A percentile compares a stretch with the other conserved stretches of the same genome.
Conservation (phyloP, 805 yeast genomes). For the Wickerhamomyces ciferrii region DNA sequence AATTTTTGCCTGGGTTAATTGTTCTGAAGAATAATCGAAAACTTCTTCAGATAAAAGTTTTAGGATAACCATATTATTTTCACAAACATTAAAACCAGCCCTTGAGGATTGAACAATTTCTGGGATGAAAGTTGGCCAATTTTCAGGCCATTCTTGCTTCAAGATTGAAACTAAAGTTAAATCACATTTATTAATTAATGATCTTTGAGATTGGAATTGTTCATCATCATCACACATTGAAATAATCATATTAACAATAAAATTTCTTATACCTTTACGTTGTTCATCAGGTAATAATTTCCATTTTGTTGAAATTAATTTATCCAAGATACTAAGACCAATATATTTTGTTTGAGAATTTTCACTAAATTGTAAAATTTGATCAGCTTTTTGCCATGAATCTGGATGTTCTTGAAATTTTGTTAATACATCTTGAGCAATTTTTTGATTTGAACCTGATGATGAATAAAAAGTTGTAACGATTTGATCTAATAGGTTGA, state of each 20-base stretch:
- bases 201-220: constrained; percentile 63
- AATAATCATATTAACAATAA: constrained; percentile 89
- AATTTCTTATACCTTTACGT: constrained; percentile 88
- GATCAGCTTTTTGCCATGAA: constrained; percentile 92
- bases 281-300: constrained; percentile 85
- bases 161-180: constrained; percentile 89
- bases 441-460: constrained; percentile 58
- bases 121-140: constrained; percentile 97
- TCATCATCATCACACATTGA: constrained; percentile 82
- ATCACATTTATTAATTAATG: constrained; percentile 89
- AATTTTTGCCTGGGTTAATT: constrained; percentile 94
- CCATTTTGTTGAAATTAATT: constrained; percentile 89
- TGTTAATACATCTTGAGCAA: constrained; percentile 67
- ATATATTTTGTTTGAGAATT: constrained; percentile 89
- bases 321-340: constrained; percentile 86
- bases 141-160: constrained; percentile 98
- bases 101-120: constrained; percentile 84
- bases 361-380: constrained; percentile 70
- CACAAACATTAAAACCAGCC: constrained; percentile 89
- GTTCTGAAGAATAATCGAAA: constrained; percentile 92
- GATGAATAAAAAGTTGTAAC: constrained; percentile 84
- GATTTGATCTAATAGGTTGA: constrained; percentile 71
- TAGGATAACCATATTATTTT: constrained; percentile 92
- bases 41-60: constrained; percentile 91
- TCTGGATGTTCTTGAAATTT: constrained; percentile 92